Conservation (phyloP, 176 grass and related monocot species). For the Aegilops bicornis region DNA sequence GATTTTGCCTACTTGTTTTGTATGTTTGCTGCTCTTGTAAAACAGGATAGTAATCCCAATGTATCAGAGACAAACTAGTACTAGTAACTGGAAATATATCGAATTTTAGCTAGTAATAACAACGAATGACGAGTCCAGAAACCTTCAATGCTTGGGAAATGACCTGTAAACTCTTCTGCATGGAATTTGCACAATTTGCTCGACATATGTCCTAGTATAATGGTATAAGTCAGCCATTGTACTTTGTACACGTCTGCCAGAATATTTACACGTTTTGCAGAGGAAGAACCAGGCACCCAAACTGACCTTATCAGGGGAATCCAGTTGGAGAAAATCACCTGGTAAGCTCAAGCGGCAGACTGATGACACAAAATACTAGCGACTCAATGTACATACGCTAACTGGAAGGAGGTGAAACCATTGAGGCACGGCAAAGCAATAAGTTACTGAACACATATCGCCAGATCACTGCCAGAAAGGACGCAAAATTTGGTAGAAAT, state of each 20-base stretch:
- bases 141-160: neutral
- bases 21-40: constrained; percentile 10
- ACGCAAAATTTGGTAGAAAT: neutral
- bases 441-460: neutral
- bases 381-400: neutral
- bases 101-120: neutral
- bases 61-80: neutral
- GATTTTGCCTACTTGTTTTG: neutral
- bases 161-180: neutral
- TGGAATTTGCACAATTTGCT: neutral
- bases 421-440: neutral
- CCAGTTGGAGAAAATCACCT: neutral
- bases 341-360: neutral
- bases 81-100: neutral
- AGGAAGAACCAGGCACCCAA: neutral
- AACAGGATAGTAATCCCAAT: neutral
- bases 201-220: neutral
- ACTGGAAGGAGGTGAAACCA: neutral
- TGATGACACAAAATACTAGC: neutral
- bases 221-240: neutral
- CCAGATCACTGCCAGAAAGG: neutral
- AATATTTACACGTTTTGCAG: constrained; percentile 22
- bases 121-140: neutral
- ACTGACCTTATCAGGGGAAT: neutral
- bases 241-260: constrained; percentile 10